Evolutionary conservation across 2,329 filamentous ascomycete genomes (phyloP).

Genomic region (Teratosphaeriaceae sp.): DNA sequence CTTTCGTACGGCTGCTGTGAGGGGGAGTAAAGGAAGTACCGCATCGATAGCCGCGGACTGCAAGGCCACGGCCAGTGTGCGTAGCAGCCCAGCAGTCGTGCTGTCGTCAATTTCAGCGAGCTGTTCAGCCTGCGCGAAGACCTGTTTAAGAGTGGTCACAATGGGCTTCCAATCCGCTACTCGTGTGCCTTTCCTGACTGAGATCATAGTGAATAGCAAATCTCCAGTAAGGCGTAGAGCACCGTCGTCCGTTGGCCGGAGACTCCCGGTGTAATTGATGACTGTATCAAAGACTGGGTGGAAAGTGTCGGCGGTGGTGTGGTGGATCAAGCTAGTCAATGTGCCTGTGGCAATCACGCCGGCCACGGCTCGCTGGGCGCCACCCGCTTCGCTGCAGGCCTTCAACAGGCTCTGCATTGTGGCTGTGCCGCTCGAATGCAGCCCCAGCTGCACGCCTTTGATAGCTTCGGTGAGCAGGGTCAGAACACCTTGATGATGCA

Average conservation of each 20-base stretch:
- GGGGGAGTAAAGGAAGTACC: slow-evolving; percentile 61
- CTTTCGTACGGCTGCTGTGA: slow-evolving; percentile 58
- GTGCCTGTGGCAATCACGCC: slow-evolving; percentile 64
- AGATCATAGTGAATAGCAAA: slow-evolving; percentile 63
- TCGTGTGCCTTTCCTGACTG: slow-evolving; percentile 74
- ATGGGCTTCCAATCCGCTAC: slow-evolving; percentile 65
- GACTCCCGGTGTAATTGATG: slow-evolving; percentile 40
- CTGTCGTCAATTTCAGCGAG: slow-evolving; percentile 13
- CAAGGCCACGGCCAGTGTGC: slow-evolving; percentile 57
- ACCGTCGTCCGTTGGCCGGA: slow-evolving; percentile 27
- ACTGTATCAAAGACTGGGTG: slow-evolving; percentile 59
- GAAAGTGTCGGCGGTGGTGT: slow-evolving; percentile 69
- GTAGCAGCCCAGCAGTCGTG: slow-evolving; percentile 23
- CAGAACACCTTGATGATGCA: slow-evolving; percentile 87
- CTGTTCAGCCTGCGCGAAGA: slow-evolving; percentile 24
- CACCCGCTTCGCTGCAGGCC: slow-evolving; percentile 12
- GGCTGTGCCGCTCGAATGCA: slow-evolving; percentile 52
- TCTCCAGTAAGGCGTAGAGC: slow-evolving; percentile 34
- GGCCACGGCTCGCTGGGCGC: slow-evolving; percentile 10
- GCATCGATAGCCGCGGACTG: slow-evolving; percentile 73
- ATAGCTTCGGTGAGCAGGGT: slow-evolving; percentile 81
- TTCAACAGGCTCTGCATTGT: slow-evolving; percentile 47
- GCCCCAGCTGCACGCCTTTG: slow-evolving; percentile 52
- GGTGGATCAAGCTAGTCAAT: slow-evolving; percentile 74
- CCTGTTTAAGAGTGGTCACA: slow-evolving; percentile 38